Base-by-base conservation (phyloP, 2,329 filamentous ascomycete genomes). In the Epichloe hybrida region DNA sequence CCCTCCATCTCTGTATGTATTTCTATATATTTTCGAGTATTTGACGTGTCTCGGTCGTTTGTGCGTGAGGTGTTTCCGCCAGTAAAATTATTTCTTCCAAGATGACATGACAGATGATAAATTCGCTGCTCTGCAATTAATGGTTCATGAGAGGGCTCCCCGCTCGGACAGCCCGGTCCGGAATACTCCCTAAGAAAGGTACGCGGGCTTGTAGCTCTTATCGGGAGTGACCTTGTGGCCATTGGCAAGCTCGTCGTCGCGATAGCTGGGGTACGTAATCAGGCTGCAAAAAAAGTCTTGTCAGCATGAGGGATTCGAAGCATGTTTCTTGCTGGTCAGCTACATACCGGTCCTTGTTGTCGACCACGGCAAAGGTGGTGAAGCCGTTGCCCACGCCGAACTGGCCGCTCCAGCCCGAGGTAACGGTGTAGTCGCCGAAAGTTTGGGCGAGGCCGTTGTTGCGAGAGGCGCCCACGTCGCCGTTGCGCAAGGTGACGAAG, bases 181-280 rank as follows among this genome's bases (percentile, higher is more conserved):
- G 4, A 31, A 17, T 9, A 9, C 8, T 17, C 7, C 3, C n/a
- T 38, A 69, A 70, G 55, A 69, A 71, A 50, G 68, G 2, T 35
- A 15, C 49, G 44, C 42, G 27, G 43, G 36, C 27, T 34, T 39
- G 31, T 50, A 54, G 48, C 39, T 46, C 44, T 47, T 39, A 39
- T 54, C 40, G 9, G 0, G 86, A 89, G 65, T 81, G 23, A 54
- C 52, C 11, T 27, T 12, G 5, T 40, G 17, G 44, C 48, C 50
- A 9, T 49, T 34, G 17, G 20, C 23, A 7, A 54, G n/a, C 45
- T 54, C 27, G 7, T 4, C 20, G 57, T 80, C 77, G 57, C 69
- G 74, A 60, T 79, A 80, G 40, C 72, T 67, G 34, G 76, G 75
- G 64, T 66, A 80, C 53, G 70, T 61, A 51, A 79, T 79, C 54